phyloP scores from a whole-genome alignment of 495 filamentous ascomycete species.

The Hypomontagnella submonticulosa region DNA sequence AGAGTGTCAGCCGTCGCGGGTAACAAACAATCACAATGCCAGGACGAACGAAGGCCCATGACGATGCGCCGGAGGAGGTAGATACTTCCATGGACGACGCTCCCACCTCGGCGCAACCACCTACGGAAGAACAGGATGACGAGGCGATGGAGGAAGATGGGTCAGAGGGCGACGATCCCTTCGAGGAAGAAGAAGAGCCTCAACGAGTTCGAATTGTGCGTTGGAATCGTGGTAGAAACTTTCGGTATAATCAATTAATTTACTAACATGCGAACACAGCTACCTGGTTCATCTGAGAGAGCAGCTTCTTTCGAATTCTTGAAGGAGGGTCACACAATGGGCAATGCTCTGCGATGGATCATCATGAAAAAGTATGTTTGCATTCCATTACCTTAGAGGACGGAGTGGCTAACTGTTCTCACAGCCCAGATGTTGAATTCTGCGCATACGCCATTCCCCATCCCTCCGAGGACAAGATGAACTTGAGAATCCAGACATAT shows the following conservation, averaged over 20 bases:
- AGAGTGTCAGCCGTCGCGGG: background rate
- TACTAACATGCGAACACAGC: constrained; percentile 53
- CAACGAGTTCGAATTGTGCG: constrained; percentile 68
- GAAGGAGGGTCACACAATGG: constrained; percentile 92
- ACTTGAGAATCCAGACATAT: constrained; percentile 94
- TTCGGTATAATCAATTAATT: constrained; percentile 3
- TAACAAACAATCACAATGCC: constrained; percentile 42
- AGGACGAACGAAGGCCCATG: constrained; percentile 46
- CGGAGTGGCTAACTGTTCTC: constrained; percentile 16
- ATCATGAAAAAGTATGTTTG: constrained; percentile 95
- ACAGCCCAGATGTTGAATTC: constrained; percentile 92
- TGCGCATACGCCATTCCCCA: constrained; percentile 98
- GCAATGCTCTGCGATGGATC: constrained; percentile 91
- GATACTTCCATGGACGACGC: constrained; percentile 67
- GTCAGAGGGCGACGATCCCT: constrained; percentile 51
- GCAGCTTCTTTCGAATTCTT: constrained; percentile 85
- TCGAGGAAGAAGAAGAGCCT: constrained; percentile 58
- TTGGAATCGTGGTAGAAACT: constrained; percentile 16
- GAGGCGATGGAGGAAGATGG: constrained; percentile 57
- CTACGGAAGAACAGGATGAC: constrained; percentile 44
- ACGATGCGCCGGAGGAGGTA: constrained; percentile 42
- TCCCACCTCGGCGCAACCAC: constrained; percentile 49
- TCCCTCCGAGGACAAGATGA: constrained; percentile 96
- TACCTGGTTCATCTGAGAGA: constrained; percentile 76
- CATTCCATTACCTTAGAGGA: constrained; percentile 3